Conservation (phyloP, 306 rosid species). For the Potentilla sterilis region DNA sequence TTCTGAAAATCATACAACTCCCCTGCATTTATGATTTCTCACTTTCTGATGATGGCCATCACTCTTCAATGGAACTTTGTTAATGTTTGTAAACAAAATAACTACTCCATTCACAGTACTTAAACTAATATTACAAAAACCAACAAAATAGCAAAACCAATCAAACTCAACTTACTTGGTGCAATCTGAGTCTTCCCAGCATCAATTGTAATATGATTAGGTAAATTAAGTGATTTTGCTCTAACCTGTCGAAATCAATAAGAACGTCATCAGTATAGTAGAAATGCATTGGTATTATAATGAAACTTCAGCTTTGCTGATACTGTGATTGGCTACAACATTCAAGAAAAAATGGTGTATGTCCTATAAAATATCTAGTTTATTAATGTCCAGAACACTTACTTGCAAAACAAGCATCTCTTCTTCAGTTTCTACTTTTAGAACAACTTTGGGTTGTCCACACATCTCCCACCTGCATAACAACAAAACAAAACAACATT, state of each 20-base stretch:
- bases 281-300: background rate
- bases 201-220: conserved; percentile 87
- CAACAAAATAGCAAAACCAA: conserved; percentile 13
- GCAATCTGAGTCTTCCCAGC: conserved; percentile 99
- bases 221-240: conserved; percentile 76
- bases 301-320: background rate
- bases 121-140: background rate
- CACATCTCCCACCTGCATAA: conserved; percentile 94
- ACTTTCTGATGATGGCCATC: background rate
- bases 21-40: background rate
- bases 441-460: conserved; percentile 93
- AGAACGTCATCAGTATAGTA: background rate
- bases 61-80: background rate
- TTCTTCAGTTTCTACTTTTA: conserved; percentile 88
- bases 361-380: background rate
- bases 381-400: conserved; percentile 15
- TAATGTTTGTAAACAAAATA: background rate
- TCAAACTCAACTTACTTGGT: conserved; percentile 61
- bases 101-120: background rate
- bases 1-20: background rate
- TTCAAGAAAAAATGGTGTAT: background rate
- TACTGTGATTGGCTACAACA: background rate
- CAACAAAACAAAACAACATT: conserved; percentile 18
- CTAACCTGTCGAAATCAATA: conserved; percentile 50
- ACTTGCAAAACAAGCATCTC: conserved; percentile 89